Evolutionary conservation across 495 filamentous ascomycete genomes (phyloP), one percentile per base, ranked within the genome.

Genomic region (Xylaria bambusicola): DNA sequence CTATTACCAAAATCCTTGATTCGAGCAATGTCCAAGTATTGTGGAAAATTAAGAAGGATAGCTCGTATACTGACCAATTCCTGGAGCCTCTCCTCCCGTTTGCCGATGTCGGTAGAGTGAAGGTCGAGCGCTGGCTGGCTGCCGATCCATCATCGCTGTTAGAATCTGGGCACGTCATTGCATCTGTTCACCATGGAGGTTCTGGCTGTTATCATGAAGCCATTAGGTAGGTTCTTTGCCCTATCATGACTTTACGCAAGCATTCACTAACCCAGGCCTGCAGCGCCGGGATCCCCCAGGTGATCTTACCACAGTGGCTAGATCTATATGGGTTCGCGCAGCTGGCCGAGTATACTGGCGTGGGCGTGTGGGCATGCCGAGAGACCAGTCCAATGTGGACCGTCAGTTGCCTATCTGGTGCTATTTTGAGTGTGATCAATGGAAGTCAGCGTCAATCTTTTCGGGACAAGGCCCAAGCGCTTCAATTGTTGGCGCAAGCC

Each of bases 111-210:
- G 74, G 66, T 0, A 61, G 71, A 6, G 67, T 78, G 0, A 66
- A 63, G 13, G 71, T 80, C 27, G 50, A 66, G 13, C 53, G 72
- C n/a, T 84, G 81, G 81, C 70, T 83, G 13, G 52, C 77, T 27
- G 73, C 75, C 0, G 77, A 82, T 44, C 79, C 79, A 18, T 67
- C 77, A 48, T 69, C 78, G 0, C 63, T 83, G 42, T 61, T 84
- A 9, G 62, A 77, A 53, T 77, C 68, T 0, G 79, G 78, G 0
- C 63, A 76, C 41, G 72, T 83, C 20, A 63, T 76, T 18, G 72
- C 71, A 10, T 78, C 73, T n/a, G 78, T 83, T 2, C 79, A 82
- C 51, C 81, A 84, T 62, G 81, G 81, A 7, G 80, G 81, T 23
- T 73, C 78, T 0, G 81, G 81, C 41, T 81, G 75, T 18, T 83